Evolutionary conservation across 164 flowering plant genomes (phyloP).

Genomic region (Akebia trifoliata): DNA sequence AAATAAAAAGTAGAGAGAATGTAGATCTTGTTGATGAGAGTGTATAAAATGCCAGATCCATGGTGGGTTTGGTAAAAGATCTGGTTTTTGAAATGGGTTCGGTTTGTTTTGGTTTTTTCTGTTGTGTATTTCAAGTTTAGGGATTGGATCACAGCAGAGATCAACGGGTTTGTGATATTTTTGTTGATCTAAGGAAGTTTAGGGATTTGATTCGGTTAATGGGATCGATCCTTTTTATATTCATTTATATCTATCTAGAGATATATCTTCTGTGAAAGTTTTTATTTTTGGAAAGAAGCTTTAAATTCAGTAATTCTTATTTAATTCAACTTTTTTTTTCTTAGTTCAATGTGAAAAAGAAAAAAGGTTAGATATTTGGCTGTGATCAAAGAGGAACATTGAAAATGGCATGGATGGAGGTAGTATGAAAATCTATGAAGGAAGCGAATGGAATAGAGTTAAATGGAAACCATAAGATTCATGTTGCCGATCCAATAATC

Average conservation of each 20-base stretch:
- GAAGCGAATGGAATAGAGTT: too few species aligned
- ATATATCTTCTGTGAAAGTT: neutral
- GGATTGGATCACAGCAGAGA: neutral
- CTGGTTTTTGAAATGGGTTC: slow-evolving; percentile 9
- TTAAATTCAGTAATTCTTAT: neutral
- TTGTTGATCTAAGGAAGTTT: neutral
- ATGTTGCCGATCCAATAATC: too few species aligned
- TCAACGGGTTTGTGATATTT: neutral
- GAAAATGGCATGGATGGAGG: too few species aligned
- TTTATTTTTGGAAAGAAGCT: neutral
- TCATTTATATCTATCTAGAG: too few species aligned
- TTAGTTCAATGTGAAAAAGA: too few species aligned
- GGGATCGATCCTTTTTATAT: neutral
- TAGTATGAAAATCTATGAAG: too few species aligned
- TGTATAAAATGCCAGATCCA: slow-evolving; percentile 20
- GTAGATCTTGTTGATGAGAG: slow-evolving; percentile 16
- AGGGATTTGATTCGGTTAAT: neutral
- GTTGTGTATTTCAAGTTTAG: slow-evolving; percentile 1
- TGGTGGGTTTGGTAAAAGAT: slow-evolving; percentile 3
- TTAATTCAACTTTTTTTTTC: too few species aligned
- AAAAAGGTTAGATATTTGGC: too few species aligned
- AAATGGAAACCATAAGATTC: too few species aligned
- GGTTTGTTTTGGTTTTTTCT: neutral
- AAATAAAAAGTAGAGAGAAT: neutral
- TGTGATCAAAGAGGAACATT: too few species aligned